Percentiles rank a stretch among this genome's conserved stretches.
These are phyloP conservation scores for Phaeomoniella chlamydospora DNA, from an alignment of 2,329 filamentous ascomycete genomes.

Conservation along the genomic window DNA sequence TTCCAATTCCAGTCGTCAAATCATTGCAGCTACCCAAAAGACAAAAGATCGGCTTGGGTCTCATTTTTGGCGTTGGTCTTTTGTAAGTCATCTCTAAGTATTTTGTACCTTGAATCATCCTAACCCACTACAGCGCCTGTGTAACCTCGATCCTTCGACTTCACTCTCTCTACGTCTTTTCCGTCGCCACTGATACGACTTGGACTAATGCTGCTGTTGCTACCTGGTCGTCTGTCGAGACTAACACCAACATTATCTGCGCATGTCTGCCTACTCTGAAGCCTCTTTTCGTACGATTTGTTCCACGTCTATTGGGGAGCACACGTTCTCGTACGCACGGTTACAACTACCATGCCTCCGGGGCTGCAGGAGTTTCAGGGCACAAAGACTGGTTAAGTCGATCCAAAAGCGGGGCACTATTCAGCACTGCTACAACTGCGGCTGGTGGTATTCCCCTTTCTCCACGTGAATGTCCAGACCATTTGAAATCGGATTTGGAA, in stretches of 20 bases:
- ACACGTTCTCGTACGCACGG: too few species aligned
- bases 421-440: too few species aligned
- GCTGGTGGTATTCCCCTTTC: too few species aligned
- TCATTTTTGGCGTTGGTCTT: conserved; percentile 37
- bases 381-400: too few species aligned
- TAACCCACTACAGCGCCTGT: conserved; percentile 4
- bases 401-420: too few species aligned
- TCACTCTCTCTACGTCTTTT: conserved; percentile 3
- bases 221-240: conserved; percentile 30
- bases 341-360: too few species aligned
- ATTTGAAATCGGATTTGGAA: too few species aligned
- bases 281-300: conserved; percentile 23
- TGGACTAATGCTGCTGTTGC: conserved; percentile 24
- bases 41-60: conserved; percentile 30
- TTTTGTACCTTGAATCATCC: not conserved
- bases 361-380: too few species aligned
- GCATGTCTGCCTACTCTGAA: conserved; percentile 27
- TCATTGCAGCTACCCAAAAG: conserved; percentile 29
- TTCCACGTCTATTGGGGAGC: conserved; percentile 20
- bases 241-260: conserved; percentile 26
- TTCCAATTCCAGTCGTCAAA: conserved; percentile 35
- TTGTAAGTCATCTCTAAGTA: conserved; percentile 13
- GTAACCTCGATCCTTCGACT: conserved; percentile 6
- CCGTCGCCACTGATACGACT: conserved; percentile 18
- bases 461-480: too few species aligned